Conservation (phyloP, 202 grass and related monocot species). For the Panicum virgatum region DNA sequence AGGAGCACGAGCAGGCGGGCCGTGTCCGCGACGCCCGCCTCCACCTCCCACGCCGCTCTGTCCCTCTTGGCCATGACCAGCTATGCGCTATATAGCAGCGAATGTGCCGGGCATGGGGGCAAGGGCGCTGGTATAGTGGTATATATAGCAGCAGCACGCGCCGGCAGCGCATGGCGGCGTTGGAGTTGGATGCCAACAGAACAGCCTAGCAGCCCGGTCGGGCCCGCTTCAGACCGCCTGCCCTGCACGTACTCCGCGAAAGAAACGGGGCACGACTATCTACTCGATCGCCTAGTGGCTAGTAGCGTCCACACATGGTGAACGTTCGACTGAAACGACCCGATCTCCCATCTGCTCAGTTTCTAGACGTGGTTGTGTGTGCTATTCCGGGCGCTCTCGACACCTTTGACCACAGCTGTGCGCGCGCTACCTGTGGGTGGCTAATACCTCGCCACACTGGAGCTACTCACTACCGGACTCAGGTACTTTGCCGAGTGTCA, state of each 20-base stretch:
- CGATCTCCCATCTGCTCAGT: too few relatives aligned
- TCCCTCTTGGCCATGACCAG: conserved; percentile 49
- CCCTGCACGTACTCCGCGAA: too few relatives aligned
- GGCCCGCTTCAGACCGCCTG: too few relatives aligned
- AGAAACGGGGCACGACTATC: too few relatives aligned
- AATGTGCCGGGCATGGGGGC: background rate
- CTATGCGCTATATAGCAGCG: too few relatives aligned
- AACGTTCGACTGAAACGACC: too few relatives aligned
- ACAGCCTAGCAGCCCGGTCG: background rate
- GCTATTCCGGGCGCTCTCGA: conserved; percentile 22
- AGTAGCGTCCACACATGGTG: too few relatives aligned
- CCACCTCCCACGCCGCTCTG: conserved; percentile 28
- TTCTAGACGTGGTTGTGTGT: conserved; percentile 37
- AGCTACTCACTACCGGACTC: background rate
- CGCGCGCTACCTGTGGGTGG: too few relatives aligned
- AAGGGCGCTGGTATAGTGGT: background rate
- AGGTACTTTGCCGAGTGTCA: too few relatives aligned
- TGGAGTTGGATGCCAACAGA: background rate
- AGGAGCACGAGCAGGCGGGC: conserved; percentile 54
- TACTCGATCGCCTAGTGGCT: too few relatives aligned
- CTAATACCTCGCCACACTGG: too few relatives aligned
- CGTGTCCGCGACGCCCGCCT: conserved; percentile 41
- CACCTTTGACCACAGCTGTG: conserved; percentile 31
- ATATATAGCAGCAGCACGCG: background rate
- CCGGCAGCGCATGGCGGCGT: background rate